Evolutionary conservation across 768 basidiomycete genomes (phyloP), one percentile per base, ranked within the genome.

Genomic region (Tulasnella sp.): DNA sequence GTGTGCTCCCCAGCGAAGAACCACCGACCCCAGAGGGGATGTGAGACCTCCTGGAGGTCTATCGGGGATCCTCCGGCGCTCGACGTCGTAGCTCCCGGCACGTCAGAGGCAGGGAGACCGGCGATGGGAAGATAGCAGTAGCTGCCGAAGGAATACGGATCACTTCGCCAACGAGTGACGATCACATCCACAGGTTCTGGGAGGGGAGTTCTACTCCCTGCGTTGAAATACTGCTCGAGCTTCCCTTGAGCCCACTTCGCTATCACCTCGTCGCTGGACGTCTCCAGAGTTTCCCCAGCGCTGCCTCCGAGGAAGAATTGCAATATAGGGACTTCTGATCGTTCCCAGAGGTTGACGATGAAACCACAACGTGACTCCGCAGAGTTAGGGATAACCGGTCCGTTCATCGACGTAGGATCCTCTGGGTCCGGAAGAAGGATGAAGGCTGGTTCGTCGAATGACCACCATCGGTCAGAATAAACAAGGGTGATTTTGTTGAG

Each of bases 1-100:
- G 59, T 60, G 36, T 60, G 59, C 34, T 60, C 59, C 19, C 59
- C 59, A 4, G 59, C 59, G 19, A 56, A 60, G 45, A 60, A 60
- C 17, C 56, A 34, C 8, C 54, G 27, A 29, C 43, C 48, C 60
- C 60, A 61, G 14, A 61, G 46, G 25, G 52, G 43, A 45, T 50
- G 55, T 25, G 55, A 49, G 7, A 58, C 34, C 46, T 61, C 60
- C 9, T 34, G 27, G 46, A 57, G 34, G 45, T 61, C 60, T 17
- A 61, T 55, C 25, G 60, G 60, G 7, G 60, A 49, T n/a, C 56
- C 55, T 3, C 40, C 55, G 19, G 17, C 32, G n/a, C 31, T 43
- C 14, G 41, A 57, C 5, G 39, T 17, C 27, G 23, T 12, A 11
- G 43, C 55, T 36, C 32, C 48, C 25, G 40, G 46, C 12, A 57